phyloP scores from a whole-genome alignment of 805 yeast genomes.

The Kazachstania psychrophila region DNA sequence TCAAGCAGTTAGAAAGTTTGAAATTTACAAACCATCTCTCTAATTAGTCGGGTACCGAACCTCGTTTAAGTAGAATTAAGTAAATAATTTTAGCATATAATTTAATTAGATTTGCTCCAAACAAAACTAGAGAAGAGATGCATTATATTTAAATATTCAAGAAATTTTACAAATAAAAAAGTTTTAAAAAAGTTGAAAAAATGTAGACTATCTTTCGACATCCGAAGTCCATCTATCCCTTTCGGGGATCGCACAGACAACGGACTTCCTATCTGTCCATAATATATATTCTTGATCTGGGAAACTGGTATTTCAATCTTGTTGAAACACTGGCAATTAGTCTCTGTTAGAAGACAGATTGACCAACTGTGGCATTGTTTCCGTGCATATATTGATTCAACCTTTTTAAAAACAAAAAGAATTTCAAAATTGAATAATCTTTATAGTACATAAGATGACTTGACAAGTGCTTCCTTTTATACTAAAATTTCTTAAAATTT shows the following conservation, averaged over 20 bases:
- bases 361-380: slow-evolving; percentile 34
- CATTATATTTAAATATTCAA: no score
- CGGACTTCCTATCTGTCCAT: slow-evolving; percentile 33
- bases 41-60: no score
- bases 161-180: neutral
- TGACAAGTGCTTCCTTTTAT: slow-evolving; percentile 2
- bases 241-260: slow-evolving; percentile 25
- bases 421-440: neutral
- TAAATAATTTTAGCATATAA: no score
- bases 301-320: slow-evolving; percentile 30
- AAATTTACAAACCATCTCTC: slow-evolving; percentile 9
- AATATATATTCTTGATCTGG: slow-evolving; percentile 22
- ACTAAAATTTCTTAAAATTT: neutral
- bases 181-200: slow-evolving; percentile 3
- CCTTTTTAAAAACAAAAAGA: slow-evolving; percentile 13
- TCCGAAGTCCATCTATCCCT: slow-evolving; percentile 29
- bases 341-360: slow-evolving; percentile 29
- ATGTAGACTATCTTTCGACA: slow-evolving; percentile 33
- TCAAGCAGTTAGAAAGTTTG: slow-evolving; percentile 36
- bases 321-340: slow-evolving; percentile 33
- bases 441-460: no score
- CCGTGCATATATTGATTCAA: slow-evolving; percentile 30
- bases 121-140: no score
- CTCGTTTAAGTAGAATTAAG: no score
- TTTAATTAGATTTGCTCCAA: no score